Evolutionary conservation across 2,329 filamentous ascomycete genomes (phyloP).

Genomic region (Aureobasidium sp.): DNA sequence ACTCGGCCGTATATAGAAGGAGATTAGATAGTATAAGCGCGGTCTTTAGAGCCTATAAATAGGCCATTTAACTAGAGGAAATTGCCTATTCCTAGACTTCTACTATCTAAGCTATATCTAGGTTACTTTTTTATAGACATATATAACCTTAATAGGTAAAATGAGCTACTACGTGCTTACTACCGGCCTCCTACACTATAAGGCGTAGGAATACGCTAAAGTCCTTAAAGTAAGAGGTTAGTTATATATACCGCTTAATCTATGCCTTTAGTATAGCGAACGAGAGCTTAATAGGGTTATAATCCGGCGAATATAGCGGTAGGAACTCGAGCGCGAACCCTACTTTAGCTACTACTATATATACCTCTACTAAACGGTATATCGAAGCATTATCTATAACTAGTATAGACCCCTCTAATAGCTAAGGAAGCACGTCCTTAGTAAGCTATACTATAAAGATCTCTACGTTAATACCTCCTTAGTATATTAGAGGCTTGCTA

Average conservation of each 20-base stretch:
- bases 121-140: neutral
- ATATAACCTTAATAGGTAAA: neutral
- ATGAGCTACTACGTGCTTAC: neutral
- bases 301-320: neutral
- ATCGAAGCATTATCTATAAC: neutral
- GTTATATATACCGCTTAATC: neutral
- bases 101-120: neutral
- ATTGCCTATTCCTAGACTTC: too few species aligned
- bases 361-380: neutral
- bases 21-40: neutral
- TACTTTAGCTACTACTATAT: neutral
- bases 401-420: neutral
- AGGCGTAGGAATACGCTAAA: neutral
- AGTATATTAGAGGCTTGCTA: neutral
- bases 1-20: neutral
- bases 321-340: neutral
- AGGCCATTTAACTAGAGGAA: neutral
- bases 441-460: neutral
- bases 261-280: neutral
- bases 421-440: neutral
- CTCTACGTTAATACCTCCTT: neutral
- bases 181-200: neutral
- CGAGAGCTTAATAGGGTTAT: neutral
- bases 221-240: neutral
- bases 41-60: neutral